Base-by-base conservation (phyloP, 768 basidiomycete species). In the Tulasnella sp. region DNA sequence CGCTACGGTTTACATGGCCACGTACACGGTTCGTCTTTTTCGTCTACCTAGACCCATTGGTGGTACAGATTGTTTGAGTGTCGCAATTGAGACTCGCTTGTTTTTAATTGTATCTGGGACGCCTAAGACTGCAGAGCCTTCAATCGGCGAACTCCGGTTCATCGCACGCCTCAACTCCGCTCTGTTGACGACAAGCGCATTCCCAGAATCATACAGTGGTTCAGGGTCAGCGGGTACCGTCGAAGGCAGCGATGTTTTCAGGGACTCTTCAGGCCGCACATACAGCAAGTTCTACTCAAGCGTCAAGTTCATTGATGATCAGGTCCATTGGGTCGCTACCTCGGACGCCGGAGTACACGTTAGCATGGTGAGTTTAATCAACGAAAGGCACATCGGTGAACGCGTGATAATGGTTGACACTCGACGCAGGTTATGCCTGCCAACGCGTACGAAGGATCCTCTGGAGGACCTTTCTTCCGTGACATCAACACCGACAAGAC, bases 401-500 rank as follows among this genome's bases (percentile, higher is more conserved):
- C 18, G 7, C 26, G 7, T 61, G 2, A 3, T 32, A 2, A 48
- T 3, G 48, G 10, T 48, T 6, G 9, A 26, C 32, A 0, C 3
- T 42, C 26, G 57, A 29, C n/a, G 57, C 10, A 61, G 57, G n/a
- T 61, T 61, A 61, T 88, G 44, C 87, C 87, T 26, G 83, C 86
- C 48, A 84, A 85, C 9, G 83, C 85, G 48, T 88, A 87, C 77
- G 87, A 88, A 79, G 82, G 83, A 20, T 86, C 86, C 5, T 88
- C 87, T n/a, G 88, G 88, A 74, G 87, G 87, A 16, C 87, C 87
- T 26, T 88, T 88, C 83, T 87, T 88, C 85, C 84, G 87, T 55
- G 86, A 86, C 85, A 79, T 37, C 35, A 18, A 72, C 44, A 72
- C 20, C 40, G 71, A 72, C 71, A 40, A 29, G 39, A 72, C 39